Evolutionary conservation across 345 rosid genomes (phyloP), one percentile per base, ranked within the genome.

Genomic region (Raphanus raphanistrum): DNA sequence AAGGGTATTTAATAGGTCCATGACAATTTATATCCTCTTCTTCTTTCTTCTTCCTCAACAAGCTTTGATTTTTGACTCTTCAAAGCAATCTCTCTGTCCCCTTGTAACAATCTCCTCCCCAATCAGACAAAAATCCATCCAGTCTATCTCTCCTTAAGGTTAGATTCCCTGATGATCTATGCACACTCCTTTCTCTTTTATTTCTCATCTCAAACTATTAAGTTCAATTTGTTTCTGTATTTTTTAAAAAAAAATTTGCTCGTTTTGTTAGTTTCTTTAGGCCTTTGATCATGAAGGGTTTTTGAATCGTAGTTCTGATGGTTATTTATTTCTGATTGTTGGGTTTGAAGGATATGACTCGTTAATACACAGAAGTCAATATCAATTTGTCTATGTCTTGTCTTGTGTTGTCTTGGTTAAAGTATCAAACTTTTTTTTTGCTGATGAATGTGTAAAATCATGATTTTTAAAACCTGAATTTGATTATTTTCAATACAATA

Each of bases 21-120:
- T 79, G 71, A 68, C 74, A 79, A 68, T 73, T 74, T 73, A 68
- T 54, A 15, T 43, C 52, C 26, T 68, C 78, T 10, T 66, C 78
- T 10, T 66, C 7, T 76, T 78, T 59, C 57, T 50, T 50, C 59
- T 52, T 52, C 82, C 21, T 79, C 74, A 10, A 13, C 74, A 48
- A 67, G 74, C 78, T 26, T 79, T 29, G 17, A 60, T 68, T 52
- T 0, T 73, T 52, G 33, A 72, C 48, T 78, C 36, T 7, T 62
- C 75, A 52, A 52, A 63, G 6, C 29, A 79, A 68, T 55, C 72
- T 72, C 74, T 48, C 58, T 66, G 55, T 21, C 72, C 68, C 68
- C 50, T 62, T 62, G 52, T 28, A 12, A 73, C 59, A 52, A 61
- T 73, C 81, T 52, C 59, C 11, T 52, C 65, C 58, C 3, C 29